Evolutionary conservation across 441 rosid genomes (phyloP).

Genomic region (Brassica hybrid): DNA sequence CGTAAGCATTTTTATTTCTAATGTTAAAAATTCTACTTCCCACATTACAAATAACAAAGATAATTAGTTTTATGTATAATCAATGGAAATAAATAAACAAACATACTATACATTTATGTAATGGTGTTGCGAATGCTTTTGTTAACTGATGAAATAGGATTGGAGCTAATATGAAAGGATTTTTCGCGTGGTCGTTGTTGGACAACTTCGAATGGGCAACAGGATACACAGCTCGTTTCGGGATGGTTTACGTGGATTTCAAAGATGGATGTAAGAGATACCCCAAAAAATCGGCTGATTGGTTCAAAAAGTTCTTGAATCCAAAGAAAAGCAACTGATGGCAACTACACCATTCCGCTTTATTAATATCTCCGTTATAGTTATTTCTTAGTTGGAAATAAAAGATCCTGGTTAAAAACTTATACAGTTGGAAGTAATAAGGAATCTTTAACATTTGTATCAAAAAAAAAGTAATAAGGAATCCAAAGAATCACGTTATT

Average conservation of each 20-base stretch:
- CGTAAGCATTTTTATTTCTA: background rate
- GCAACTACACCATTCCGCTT: background rate
- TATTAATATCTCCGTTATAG: background rate
- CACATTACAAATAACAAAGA: background rate
- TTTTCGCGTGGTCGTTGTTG: conserved; percentile 43
- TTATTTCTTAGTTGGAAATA: background rate
- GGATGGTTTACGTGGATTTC: conserved; percentile 43
- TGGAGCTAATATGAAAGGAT: conserved; percentile 45
- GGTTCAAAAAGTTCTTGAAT: conserved; percentile 36
- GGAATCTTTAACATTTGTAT: background rate
- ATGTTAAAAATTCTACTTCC: background rate
- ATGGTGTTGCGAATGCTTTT: background rate
- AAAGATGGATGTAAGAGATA: conserved; percentile 40
- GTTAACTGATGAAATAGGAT: conserved; percentile 28
- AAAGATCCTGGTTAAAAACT: background rate
- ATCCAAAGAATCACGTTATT: background rate
- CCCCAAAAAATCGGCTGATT: conserved; percentile 40
- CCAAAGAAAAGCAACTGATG: conserved; percentile 23
- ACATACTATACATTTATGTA: background rate
- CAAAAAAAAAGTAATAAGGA: too few species aligned
- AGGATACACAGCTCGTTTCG: conserved; percentile 42
- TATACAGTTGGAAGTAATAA: background rate
- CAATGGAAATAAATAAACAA: background rate
- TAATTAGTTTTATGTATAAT: background rate
- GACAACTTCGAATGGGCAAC: conserved; percentile 43